These are phyloP conservation scores for Selenicereus undatus DNA, from an alignment of 148 eudicot species.

Conservation along the genomic window DNA sequence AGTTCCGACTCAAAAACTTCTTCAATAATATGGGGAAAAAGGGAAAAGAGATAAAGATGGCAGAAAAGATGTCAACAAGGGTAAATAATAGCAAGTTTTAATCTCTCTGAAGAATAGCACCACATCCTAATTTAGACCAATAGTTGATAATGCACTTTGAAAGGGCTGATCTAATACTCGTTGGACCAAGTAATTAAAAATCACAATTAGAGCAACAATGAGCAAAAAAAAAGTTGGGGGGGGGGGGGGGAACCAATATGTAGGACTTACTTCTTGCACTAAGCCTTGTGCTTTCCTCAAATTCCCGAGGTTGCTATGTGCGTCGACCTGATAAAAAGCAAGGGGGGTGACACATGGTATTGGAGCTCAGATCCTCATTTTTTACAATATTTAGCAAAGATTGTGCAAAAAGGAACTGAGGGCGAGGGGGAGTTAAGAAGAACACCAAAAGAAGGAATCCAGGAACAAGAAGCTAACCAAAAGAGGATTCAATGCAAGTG, in stretches of 20 bases:
- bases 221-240: too few species aligned
- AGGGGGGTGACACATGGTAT: neutral
- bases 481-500: conserved; percentile 79
- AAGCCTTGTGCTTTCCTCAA: conserved; percentile 95
- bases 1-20: neutral
- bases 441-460: neutral
- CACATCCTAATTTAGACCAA: neutral
- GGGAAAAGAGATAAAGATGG: neutral
- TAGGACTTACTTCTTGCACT: conserved; percentile 70
- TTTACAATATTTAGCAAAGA: neutral
- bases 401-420: neutral
- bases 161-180: neutral
- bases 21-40: too few species aligned
- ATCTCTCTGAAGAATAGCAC: neutral
- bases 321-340: conserved; percentile 63
- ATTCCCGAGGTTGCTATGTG: conserved; percentile 97
- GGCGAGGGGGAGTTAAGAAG: neutral
- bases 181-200: neutral
- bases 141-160: neutral
- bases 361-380: neutral
- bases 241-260: neutral
- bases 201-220: neutral
- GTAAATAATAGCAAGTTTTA: neutral
- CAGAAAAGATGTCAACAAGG: neutral
- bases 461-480: conserved; percentile 33